Evolutionary conservation across 2,329 filamentous ascomycete species (phyloP).

Genomic region (Alternaria longipes): DNA sequence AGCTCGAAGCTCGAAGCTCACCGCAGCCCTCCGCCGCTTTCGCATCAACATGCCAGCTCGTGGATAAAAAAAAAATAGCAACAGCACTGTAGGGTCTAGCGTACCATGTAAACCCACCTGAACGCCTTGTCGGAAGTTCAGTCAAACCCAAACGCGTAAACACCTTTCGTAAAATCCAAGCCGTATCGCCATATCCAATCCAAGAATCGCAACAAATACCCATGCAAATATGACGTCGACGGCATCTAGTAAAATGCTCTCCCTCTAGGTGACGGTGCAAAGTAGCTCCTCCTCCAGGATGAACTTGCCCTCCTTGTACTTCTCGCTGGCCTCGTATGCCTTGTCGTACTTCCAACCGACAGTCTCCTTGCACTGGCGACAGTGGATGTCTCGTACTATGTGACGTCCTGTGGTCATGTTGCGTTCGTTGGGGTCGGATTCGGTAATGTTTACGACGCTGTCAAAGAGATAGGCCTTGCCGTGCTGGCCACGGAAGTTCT

Average conservation of each 20-base stretch:
- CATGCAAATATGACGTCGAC: conserved; percentile 13
- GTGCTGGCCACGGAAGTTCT: conserved; percentile 99
- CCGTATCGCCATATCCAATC: conserved; percentile 13
- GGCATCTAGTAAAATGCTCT: not conserved
- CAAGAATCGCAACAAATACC: conserved; percentile 41
- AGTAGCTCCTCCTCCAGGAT: conserved; percentile 93
- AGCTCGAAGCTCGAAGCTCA: not conserved
- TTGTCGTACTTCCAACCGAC: conserved; percentile 99
- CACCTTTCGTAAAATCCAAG: conserved; percentile 8
- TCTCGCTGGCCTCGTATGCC: conserved; percentile 89
- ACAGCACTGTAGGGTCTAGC: conserved; percentile 7
- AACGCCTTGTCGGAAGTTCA: conserved; percentile 15
- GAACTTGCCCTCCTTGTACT: conserved; percentile 99
- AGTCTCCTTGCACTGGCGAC: conserved; percentile 87
- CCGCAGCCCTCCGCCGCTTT: conserved; percentile 9
- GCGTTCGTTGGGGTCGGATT: conserved; percentile 86
- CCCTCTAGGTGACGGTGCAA: conserved; percentile 70
- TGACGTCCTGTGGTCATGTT: conserved; percentile 98
- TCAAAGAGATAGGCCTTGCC: conserved; percentile 98
- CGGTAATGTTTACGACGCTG: conserved; percentile 87
- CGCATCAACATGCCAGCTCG: not conserved
- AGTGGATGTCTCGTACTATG: conserved; percentile 91
- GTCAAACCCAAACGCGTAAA: conserved; percentile 13
- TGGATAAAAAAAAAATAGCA: not conserved
- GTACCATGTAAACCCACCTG: conserved; percentile 2